Evolutionary conservation across 176 grass and related monocot genomes (phyloP).

Genomic region (Neostapfia colusana): DNA sequence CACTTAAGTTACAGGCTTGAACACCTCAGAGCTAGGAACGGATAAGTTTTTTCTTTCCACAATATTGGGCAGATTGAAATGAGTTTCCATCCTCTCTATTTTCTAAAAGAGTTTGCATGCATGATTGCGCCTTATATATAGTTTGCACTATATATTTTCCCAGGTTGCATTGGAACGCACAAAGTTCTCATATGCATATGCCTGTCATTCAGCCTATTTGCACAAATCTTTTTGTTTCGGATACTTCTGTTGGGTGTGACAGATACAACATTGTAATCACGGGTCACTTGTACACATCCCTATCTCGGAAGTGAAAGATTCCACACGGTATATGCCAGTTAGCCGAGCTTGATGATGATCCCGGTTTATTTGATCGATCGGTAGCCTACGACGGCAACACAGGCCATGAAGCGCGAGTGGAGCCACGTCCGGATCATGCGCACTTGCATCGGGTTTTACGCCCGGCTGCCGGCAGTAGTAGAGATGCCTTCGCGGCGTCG

Average conservation of each 20-base stretch:
- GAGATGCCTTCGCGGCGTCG: background rate
- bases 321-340: background rate
- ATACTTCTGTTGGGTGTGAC: too few relatives aligned
- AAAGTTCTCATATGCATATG: too few relatives aligned
- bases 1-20: background rate
- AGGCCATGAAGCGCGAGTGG: conserved; percentile 28
- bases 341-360: background rate
- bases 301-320: background rate
- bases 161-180: too few relatives aligned
- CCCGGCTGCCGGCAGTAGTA: too few relatives aligned
- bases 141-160: too few relatives aligned
- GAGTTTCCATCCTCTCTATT: too few relatives aligned
- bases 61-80: too few relatives aligned
- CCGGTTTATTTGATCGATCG: background rate
- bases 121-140: too few relatives aligned
- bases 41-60: too few relatives aligned
- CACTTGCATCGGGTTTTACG: background rate
- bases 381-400: background rate
- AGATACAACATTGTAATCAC: background rate
- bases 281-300: background rate
- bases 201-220: too few relatives aligned
- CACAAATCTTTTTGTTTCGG: too few relatives aligned
- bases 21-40: background rate
- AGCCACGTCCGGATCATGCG: conserved; percentile 12
- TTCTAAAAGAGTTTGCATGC: too few relatives aligned